Evolutionary conservation across 2,329 filamentous ascomycete species (phyloP).

Genomic region (Beauveria pseudobassiana): DNA sequence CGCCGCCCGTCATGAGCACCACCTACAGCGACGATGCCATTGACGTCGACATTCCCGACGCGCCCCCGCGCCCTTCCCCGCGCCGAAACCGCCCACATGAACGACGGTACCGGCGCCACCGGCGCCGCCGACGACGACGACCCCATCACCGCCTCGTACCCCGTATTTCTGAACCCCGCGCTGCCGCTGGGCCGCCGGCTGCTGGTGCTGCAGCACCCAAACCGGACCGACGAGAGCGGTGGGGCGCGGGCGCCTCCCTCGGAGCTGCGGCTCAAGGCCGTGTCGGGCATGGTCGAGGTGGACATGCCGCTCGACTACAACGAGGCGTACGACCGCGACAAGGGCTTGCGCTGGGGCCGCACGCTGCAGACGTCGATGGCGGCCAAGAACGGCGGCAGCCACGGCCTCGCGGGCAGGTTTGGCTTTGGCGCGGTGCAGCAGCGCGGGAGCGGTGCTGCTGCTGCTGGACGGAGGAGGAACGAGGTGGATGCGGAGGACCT

Average conservation of each 20-base stretch:
- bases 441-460: constrained; percentile 22
- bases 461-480: constrained; percentile 26
- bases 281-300: constrained; percentile 78
- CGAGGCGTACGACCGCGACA: constrained; percentile 71
- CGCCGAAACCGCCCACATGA: background rate
- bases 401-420: constrained; percentile 67
- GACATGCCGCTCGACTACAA: constrained; percentile 76
- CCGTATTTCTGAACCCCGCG: constrained; percentile 75
- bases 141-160: constrained; percentile 67
- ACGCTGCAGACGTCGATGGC: constrained; percentile 56
- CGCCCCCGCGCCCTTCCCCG: background rate
- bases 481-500: constrained; percentile 38
- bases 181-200: constrained; percentile 56
- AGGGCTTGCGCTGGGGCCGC: constrained; percentile 77
- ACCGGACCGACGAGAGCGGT: constrained; percentile 51
- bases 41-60: constrained; percentile 7
- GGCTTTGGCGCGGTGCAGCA: constrained; percentile 47
- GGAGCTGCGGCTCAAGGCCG: constrained; percentile 74
- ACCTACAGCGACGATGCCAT: background rate
- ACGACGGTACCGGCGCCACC: background rate
- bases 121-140: constrained; percentile 42
- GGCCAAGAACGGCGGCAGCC: constrained; percentile 55
- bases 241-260: constrained; percentile 46
- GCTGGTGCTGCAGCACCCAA: constrained; percentile 84
- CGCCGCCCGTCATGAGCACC: background rate